phyloP scores from a whole-genome alignment of 2,329 filamentous ascomycete species.

The Pyricularia sp. region DNA sequence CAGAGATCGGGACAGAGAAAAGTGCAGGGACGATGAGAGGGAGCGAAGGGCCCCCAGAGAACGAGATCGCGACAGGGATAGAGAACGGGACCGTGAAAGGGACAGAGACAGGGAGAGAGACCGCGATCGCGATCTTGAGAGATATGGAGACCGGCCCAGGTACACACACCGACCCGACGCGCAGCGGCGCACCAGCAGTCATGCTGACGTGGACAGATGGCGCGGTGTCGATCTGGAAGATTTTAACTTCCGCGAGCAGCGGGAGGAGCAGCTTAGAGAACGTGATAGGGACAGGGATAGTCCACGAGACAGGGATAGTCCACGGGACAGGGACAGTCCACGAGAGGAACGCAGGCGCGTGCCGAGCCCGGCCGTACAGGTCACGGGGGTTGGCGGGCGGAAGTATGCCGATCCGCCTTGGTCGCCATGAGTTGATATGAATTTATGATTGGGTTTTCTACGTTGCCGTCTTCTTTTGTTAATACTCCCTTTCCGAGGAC shows the following conservation, averaged over 20 bases:
- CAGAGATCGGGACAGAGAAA: slow-evolving; percentile 21
- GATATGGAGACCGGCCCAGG: slow-evolving; percentile 11
- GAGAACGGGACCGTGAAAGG: slow-evolving; percentile 13
- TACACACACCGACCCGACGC: slow-evolving; percentile 27
- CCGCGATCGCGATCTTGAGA: slow-evolving; percentile 16
- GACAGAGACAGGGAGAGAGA: slow-evolving; percentile 11
- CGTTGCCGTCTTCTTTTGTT: background rate
- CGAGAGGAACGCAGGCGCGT: slow-evolving; percentile 12
- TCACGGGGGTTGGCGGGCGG: slow-evolving; percentile 22
- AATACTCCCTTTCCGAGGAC: background rate
- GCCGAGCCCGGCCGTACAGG: slow-evolving; percentile 19
- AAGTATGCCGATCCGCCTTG: slow-evolving; percentile 23
- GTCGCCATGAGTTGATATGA: background rate
- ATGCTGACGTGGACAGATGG: slow-evolving; percentile 33
- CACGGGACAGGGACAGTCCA: slow-evolving; percentile 2
- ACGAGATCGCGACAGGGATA: slow-evolving; percentile 19
- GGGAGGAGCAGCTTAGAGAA: background rate
- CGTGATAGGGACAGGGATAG: slow-evolving; percentile 1
- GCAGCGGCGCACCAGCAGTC: slow-evolving; percentile 33
- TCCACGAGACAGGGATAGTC: slow-evolving; percentile 2
- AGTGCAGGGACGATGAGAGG: slow-evolving; percentile 22
- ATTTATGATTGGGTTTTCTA: background rate
- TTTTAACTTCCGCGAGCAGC: slow-evolving; percentile 6
- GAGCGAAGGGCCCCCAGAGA: slow-evolving; percentile 21
- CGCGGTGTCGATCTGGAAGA: slow-evolving; percentile 22